phyloP scores from a whole-genome alignment of 2,329 filamentous ascomycete genomes.

The Alternaria conjuncta region DNA sequence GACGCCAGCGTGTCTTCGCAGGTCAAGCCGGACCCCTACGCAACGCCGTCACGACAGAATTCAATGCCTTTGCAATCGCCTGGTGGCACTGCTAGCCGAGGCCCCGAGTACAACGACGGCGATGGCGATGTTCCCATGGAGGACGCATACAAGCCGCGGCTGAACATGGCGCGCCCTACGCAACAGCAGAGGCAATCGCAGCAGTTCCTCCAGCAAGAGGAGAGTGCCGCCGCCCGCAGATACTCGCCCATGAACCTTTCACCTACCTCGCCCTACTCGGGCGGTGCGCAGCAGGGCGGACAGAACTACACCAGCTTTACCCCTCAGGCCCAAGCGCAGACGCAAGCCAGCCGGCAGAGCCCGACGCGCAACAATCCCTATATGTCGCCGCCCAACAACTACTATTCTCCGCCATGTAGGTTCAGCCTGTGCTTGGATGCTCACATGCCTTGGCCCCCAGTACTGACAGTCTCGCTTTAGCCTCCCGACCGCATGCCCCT shows the following conservation, averaged over 20 bases:
- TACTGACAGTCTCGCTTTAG: constrained; percentile 39
- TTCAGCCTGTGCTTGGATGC: constrained; percentile 15
- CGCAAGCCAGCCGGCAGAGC: constrained; percentile 71
- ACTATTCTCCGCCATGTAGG: constrained; percentile 66
- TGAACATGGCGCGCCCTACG: constrained; percentile 59
- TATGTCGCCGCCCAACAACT: constrained; percentile 63
- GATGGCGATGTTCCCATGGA: constrained; percentile 34
- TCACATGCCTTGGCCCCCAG: constrained; percentile 13
- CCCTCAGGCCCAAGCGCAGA: constrained; percentile 44
- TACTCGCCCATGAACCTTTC: constrained; percentile 98
- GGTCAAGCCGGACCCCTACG: constrained; percentile 46
- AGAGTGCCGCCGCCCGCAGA: constrained; percentile 83
- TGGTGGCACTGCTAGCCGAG: constrained; percentile 34
- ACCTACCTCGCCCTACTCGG: constrained; percentile 78
- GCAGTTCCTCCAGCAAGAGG: constrained; percentile 74
- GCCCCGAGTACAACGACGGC: constrained; percentile 50
- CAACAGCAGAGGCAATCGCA: constrained; percentile 79
- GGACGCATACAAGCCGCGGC: constrained; percentile 13
- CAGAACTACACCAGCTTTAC: constrained; percentile 53
- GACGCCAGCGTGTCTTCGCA: constrained; percentile 41
- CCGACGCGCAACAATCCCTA: constrained; percentile 72
- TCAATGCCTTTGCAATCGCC: constrained; percentile 49
- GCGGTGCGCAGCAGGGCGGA: constrained; percentile 61
- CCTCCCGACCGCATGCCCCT: constrained; percentile 61
- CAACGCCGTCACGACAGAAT: constrained; percentile 44